phyloP scores from a whole-genome alignment of 306 rosid genomes.

The Quercus glauca region DNA sequence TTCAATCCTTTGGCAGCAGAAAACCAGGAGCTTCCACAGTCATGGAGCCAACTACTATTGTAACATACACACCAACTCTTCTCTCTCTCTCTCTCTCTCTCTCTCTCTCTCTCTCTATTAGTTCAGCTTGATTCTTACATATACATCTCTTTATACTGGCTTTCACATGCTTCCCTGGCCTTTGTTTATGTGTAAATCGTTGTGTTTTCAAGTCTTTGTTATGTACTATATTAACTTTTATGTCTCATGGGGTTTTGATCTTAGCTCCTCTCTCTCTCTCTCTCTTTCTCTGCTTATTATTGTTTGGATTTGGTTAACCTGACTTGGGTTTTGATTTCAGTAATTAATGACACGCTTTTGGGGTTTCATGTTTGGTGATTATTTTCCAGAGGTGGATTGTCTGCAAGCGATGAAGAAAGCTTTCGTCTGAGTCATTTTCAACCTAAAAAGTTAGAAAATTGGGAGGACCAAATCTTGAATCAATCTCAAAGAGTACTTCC shows the following conservation, averaged over 20 bases:
- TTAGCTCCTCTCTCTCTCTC: not conserved
- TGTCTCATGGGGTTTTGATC: not conserved
- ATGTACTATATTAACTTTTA: not conserved
- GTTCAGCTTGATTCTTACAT: no score
- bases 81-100: conserved; percentile 17
- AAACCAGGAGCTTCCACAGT: conserved; percentile 43
- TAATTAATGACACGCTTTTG: not conserved
- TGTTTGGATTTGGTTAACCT: not conserved
- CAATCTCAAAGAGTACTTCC: conserved; percentile 27
- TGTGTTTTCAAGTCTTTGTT: not conserved
- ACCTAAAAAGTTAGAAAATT: conserved; percentile 41
- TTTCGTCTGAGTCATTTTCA: conserved; percentile 41
- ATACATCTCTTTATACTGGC: not conserved
- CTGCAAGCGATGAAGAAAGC: conserved; percentile 53
- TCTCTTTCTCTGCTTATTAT: not conserved
- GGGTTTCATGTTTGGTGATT: conserved; percentile 2
- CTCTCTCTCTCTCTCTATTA: not conserved
- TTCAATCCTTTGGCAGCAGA: conserved; percentile 44
- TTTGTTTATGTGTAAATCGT: not conserved
- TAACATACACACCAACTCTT: conserved; percentile 11
- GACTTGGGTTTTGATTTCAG: not conserved
- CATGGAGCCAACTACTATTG: conserved; percentile 74
- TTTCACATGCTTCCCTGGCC: not conserved
- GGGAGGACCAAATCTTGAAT: conserved; percentile 48
- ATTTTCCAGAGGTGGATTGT: conserved; percentile 53